These are phyloP conservation scores for Seminavis robusta DNA, from an alignment of 108 stramenopile species.

Conservation along the genomic window DNA sequence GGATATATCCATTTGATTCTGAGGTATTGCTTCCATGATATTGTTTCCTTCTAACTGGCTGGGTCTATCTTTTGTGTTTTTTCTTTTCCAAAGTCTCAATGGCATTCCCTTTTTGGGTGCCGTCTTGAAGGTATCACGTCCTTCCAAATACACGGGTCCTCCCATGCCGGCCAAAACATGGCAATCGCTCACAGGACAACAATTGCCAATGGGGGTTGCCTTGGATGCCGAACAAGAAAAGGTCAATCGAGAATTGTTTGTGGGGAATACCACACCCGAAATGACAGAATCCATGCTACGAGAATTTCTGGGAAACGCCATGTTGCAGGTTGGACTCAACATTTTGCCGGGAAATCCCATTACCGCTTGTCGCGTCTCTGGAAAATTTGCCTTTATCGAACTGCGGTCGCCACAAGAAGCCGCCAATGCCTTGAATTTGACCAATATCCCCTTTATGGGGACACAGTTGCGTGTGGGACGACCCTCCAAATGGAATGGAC, in stretches of 20 bases:
- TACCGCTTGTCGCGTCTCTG: conserved; percentile 75
- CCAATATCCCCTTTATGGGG: conserved; percentile 93
- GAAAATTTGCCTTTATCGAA: conserved; percentile 94
- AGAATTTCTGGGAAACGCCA: conserved; percentile 83
- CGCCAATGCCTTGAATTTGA: conserved; percentile 87
- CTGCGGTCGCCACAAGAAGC: conserved; percentile 80
- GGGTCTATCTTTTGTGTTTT: no score
- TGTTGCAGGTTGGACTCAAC: conserved; percentile 84
- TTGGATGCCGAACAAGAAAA: conserved; percentile 73
- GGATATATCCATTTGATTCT: no score
- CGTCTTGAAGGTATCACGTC: conserved; percentile 83
- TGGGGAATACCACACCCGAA: conserved; percentile 91
- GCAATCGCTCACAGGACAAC: conserved; percentile 87
- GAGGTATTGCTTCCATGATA: no score
- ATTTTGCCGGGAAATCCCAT: conserved; percentile 84
- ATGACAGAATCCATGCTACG: conserved; percentile 87
- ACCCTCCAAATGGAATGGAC: conserved; percentile 90
- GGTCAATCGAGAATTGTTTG: conserved; percentile 84
- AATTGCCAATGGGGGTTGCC: conserved; percentile 45
- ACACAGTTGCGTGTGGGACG: conserved; percentile 79
- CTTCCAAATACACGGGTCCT: conserved; percentile 88
- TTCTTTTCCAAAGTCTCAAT: no score
- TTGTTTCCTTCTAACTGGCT: no score
- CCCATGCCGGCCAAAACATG: conserved; percentile 62
- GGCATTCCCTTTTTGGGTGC: conserved; percentile 87